phyloP scores from a whole-genome alignment of 78 protist genomes.

The Creolimax fragrantissima region DNA sequence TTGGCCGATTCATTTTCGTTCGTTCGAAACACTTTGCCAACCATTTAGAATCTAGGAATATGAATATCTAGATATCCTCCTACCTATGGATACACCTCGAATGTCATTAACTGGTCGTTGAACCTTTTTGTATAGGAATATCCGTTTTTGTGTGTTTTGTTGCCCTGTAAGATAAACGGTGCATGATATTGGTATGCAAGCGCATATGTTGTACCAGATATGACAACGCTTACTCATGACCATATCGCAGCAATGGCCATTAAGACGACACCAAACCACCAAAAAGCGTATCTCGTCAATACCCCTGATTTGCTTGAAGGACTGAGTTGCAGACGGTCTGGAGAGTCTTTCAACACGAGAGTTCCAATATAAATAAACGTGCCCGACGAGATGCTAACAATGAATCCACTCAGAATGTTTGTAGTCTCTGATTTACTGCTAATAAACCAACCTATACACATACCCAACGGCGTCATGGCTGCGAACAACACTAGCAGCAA shows the following conservation, averaged over 20 bases:
- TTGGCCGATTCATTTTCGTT: too few relatives aligned
- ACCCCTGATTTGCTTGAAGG: neutral
- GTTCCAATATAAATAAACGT: conserved; percentile 13
- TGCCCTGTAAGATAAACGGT: too few relatives aligned
- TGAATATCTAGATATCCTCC: too few relatives aligned
- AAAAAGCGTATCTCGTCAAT: neutral
- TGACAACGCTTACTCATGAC: too few relatives aligned
- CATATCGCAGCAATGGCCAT: conserved; percentile 26
- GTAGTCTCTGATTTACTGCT: neutral
- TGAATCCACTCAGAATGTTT: neutral
- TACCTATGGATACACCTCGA: too few relatives aligned
- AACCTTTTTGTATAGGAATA: too few relatives aligned
- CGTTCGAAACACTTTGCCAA: too few relatives aligned
- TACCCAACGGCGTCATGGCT: neutral
- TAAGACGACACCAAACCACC: conserved; percentile 5
- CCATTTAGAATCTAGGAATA: too few relatives aligned
- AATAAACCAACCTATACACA: neutral
- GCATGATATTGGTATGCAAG: too few relatives aligned
- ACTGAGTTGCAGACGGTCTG: neutral
- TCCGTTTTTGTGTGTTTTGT: too few relatives aligned
- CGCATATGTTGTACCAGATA: too few relatives aligned
- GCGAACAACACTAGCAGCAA: neutral
- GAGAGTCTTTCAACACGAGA: neutral
- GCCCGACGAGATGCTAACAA: neutral
- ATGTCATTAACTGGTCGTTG: too few relatives aligned